Base-by-base conservation (phyloP, 75 land plant genomes). In the Sequoia sempervirens region DNA sequence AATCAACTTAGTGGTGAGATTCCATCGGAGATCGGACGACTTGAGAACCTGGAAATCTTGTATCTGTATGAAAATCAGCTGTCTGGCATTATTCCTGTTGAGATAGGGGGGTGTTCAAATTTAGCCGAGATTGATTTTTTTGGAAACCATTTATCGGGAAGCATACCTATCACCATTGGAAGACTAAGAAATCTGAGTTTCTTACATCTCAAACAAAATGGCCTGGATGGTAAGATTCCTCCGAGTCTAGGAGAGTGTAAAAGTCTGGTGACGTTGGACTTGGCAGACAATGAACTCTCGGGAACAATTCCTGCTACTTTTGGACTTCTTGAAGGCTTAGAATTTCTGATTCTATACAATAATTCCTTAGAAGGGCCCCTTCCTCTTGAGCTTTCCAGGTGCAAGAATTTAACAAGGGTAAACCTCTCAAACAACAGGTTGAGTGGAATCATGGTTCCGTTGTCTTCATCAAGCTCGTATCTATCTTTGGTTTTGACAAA, bases 301-400 rank as follows among this genome's bases (percentile, higher is more conserved):
- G 96, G 95, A 10, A 36, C 58, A 9, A 70, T 95, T 37, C 96
- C 96, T 18, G 76, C 87, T 0, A 87, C 94, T 43, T 87, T 92
- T 58, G 54, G 88, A 26, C 79, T 84, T 70, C 93, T 94, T 30
- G 69, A 81, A 18, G 81, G 87, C 46, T 79, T 94, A 0, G 80
- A 64, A 38, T 58, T 82, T 23, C 81, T 94, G 82, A 83, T 89
- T 52, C 89, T 94, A n/a, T 94, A 91, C 86, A 90, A 93, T 89
- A 94, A 94, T 79, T 87, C 95, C 20, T 87, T 94, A 18, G 86
- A 90, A 82, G 96, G 96, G n/a, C 87, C 94, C 15, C 81, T 94
- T 64, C 95, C 94, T 18, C 17, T 75, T 14, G 87, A 89, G 10
- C 85, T 94, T 37, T 86, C 70, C 82, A 75, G 45, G 26, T 87